These are phyloP conservation scores for Cyberlindnera mrakii DNA, from an alignment of 805 yeast genomes.

Conservation along the genomic window DNA sequence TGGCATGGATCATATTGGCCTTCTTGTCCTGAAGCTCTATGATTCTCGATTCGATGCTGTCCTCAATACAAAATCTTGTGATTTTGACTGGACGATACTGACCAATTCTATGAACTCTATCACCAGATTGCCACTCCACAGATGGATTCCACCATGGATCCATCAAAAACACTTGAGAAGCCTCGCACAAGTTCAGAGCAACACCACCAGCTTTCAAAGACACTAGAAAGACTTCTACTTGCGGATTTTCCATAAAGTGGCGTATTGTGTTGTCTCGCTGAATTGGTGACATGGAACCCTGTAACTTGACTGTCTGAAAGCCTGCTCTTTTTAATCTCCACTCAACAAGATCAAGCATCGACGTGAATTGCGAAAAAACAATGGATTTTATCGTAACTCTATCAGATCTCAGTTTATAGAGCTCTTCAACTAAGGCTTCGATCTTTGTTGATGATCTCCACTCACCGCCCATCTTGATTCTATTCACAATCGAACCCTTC, in stretches of 20 bases:
- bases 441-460: constrained; percentile 97
- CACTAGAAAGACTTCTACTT: constrained; percentile 89
- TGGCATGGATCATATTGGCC: constrained; percentile 97
- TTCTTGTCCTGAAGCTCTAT: constrained; percentile 95
- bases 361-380: constrained; percentile 95
- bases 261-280: constrained; percentile 90
- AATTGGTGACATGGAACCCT: constrained; percentile 95
- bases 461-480: constrained; percentile 79
- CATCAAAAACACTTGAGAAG: constrained; percentile 89
- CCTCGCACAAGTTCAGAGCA: constrained; percentile 92
- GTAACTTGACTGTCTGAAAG: constrained; percentile 86
- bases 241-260: constrained; percentile 87
- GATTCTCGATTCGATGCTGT: constrained; percentile 93
- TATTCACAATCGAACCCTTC: constrained; percentile 70
- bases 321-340: constrained; percentile 96
- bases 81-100: constrained; percentile 92
- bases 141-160: constrained; percentile 99
- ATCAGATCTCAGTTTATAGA: constrained; percentile 81
- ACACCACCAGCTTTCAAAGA: constrained; percentile 99
- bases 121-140: constrained; percentile 98
- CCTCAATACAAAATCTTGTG: constrained; percentile 90
- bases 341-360: constrained; percentile 92
- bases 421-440: constrained; percentile 91
- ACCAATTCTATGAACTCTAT: constrained; percentile 96
- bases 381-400: constrained; percentile 87